Base-by-base conservation (phyloP, 805 yeast genomes). In the Cyberlindnera euphorbiiphila region DNA sequence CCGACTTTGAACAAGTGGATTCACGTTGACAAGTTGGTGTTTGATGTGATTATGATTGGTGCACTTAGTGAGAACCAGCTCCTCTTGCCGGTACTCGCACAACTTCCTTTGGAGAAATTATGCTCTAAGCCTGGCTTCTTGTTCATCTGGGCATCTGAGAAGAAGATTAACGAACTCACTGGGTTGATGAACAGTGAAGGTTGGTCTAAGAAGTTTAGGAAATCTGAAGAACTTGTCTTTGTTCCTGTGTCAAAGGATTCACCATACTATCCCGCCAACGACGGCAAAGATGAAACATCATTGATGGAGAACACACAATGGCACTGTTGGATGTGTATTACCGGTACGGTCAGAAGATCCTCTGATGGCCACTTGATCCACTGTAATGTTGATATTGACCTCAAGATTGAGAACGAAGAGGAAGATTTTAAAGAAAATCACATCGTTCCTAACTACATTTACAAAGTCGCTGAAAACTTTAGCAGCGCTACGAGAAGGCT, bases 311-410 rank as follows among this genome's bases (percentile, higher is more conserved):
- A 80, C 41, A 78, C 84, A 60, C 93, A 84, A 61, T 89, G 96
- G 96, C 97, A 91, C 62, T 89, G 97, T 53, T 84, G 96, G 85
- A 88, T 89, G 96, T 91, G 96, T 50, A 84, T 89, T 36, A 89
- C 95, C 3, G 97, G 97, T 3, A 89, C 97, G 0, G 91, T 89
- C 7, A 70, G 96, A 54, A 72, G 97, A 51, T 76, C 94, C 2
- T 77, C 80, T 0, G 97, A 89, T 61, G 74, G 74, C 11, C 88
- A 85, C 58, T 67, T 89, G 42, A 88, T 89, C 43, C 94, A 89
- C 57, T 91, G 97, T 63, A 89, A 89, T 54, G 77, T 89, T 26
- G 95, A 89, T 53, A 88, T 96, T 0, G 97, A 89, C 60, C 68
- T 89, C 34, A 80, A 79, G 43, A 72, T 89, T 43, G 95, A 87